These are phyloP conservation scores for Pseudonitzschia pungens DNA, from an alignment of 108 stramenopile genomes.

Conservation along the genomic window DNA sequence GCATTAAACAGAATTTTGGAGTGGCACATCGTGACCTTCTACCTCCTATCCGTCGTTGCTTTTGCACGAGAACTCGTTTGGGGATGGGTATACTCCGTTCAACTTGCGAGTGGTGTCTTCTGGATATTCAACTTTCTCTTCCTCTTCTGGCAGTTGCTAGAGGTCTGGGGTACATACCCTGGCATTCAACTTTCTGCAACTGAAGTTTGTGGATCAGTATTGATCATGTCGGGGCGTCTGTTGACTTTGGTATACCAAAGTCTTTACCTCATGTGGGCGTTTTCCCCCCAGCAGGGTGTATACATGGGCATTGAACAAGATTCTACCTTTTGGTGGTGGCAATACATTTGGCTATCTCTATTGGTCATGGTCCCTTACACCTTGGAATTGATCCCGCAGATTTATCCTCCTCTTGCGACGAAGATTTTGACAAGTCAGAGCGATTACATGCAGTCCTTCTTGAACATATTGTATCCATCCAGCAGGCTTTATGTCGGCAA, in stretches of 20 bases:
- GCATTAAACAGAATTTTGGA: slow-evolving; percentile 90
- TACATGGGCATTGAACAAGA: slow-evolving; percentile 83
- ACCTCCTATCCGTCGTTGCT: slow-evolving; percentile 84
- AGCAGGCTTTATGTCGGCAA: slow-evolving; percentile 93
- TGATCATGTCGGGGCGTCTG: slow-evolving; percentile 82
- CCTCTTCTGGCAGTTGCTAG: slow-evolving; percentile 85
- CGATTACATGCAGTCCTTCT: slow-evolving; percentile 85
- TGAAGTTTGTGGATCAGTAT: slow-evolving; percentile 87
- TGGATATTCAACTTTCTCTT: slow-evolving; percentile 89
- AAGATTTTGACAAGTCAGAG: slow-evolving; percentile 79
- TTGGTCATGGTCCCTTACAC: slow-evolving; percentile 87
- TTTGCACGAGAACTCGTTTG: slow-evolving; percentile 90
- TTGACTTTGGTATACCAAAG: slow-evolving; percentile 92
- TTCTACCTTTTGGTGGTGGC: slow-evolving; percentile 96
- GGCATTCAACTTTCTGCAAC: slow-evolving; percentile 90
- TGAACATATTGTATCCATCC: slow-evolving; percentile 88
- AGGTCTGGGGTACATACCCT: slow-evolving; percentile 93
- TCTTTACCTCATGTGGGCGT: slow-evolving; percentile 92
- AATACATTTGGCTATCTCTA: slow-evolving; percentile 92
- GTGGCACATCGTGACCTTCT: slow-evolving; percentile 95
- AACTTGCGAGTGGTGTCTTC: slow-evolving; percentile 93
- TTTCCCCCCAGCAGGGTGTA: slow-evolving; percentile 69
- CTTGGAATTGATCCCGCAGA: slow-evolving; percentile 75
- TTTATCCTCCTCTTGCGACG: slow-evolving; percentile 73
- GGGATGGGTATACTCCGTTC: slow-evolving; percentile 89